These are phyloP conservation scores for Apiosordaria backusii DNA, from an alignment of 495 filamentous ascomycete genomes.

Conservation along the genomic window DNA sequence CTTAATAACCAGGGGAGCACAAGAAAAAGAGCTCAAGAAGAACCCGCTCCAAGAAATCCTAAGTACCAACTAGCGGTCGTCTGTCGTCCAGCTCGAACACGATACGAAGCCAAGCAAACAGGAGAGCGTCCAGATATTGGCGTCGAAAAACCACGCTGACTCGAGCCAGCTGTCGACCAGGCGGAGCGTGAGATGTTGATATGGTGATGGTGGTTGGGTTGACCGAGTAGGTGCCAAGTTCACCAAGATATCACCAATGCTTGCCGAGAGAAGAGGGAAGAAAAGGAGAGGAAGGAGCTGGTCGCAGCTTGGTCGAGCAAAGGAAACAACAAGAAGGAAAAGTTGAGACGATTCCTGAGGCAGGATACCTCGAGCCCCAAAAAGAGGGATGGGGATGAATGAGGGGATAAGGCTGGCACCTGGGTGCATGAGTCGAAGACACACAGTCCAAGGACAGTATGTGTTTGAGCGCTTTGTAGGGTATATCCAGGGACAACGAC, in stretches of 20 bases:
- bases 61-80: conserved; percentile 5
- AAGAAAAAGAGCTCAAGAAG: background rate
- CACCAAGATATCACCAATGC: conserved; percentile 6
- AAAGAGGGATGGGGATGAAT: conserved; percentile 14
- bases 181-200: background rate
- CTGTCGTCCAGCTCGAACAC: conserved; percentile 1
- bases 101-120: background rate
- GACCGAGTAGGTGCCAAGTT: background rate
- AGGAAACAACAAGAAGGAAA: conserved; percentile 16
- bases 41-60: conserved; percentile 3
- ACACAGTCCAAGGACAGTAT: conserved; percentile 32
- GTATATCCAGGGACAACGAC: conserved; percentile 31
- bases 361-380: conserved; percentile 12
- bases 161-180: background rate
- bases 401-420: conserved; percentile 28
- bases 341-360: conserved; percentile 18
- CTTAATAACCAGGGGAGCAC: background rate
- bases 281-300: conserved; percentile 19
- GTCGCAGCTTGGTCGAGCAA: conserved; percentile 16
- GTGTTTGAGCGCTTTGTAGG: conserved; percentile 31
- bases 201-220: background rate
- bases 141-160: background rate
- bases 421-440: conserved; percentile 31
- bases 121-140: background rate
- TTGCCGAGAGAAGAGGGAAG: conserved; percentile 3